Evolutionary conservation across 176 grass and related monocot genomes (phyloP).

Genomic region (Dactylis glomerata): DNA sequence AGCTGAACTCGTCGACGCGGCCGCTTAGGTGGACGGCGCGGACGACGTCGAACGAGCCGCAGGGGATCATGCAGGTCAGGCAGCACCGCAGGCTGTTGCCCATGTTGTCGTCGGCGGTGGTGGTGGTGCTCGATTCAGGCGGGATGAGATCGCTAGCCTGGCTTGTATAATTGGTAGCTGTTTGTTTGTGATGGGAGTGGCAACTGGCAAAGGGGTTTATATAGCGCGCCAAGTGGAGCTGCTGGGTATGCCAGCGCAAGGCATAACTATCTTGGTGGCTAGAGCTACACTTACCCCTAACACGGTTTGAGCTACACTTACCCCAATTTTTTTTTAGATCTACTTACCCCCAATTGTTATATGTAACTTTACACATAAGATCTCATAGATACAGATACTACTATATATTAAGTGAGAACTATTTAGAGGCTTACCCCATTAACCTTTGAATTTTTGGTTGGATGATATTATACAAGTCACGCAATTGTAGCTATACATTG

Average conservation of each 20-base stretch:
- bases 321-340: background rate
- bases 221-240: conserved; percentile 41
- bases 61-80: conserved; percentile 83
- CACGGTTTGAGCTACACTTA: background rate
- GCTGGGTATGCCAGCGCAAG: conserved; percentile 23
- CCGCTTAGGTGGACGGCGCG: conserved; percentile 88
- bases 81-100: conserved; percentile 93
- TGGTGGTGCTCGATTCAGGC: background rate
- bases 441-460: too few species aligned
- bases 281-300: conserved; percentile 3
- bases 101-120: conserved; percentile 31
- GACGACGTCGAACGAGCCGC: conserved; percentile 83
- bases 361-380: background rate
- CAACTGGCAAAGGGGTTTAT: conserved; percentile 15
- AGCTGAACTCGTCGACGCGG: conserved; percentile 81
- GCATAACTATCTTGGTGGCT: conserved; percentile 28
- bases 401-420: too few species aligned
- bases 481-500: too few species aligned
- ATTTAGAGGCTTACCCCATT: too few species aligned
- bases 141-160: background rate
- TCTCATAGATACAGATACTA: too few species aligned
- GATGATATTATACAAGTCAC: too few species aligned
- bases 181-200: conserved; percentile 24
- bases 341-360: background rate
- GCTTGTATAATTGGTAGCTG: conserved; percentile 20